Conservation (phyloP, 2,329 filamentous ascomycete genomes). For the Aaosphaeria arxii region DNA sequence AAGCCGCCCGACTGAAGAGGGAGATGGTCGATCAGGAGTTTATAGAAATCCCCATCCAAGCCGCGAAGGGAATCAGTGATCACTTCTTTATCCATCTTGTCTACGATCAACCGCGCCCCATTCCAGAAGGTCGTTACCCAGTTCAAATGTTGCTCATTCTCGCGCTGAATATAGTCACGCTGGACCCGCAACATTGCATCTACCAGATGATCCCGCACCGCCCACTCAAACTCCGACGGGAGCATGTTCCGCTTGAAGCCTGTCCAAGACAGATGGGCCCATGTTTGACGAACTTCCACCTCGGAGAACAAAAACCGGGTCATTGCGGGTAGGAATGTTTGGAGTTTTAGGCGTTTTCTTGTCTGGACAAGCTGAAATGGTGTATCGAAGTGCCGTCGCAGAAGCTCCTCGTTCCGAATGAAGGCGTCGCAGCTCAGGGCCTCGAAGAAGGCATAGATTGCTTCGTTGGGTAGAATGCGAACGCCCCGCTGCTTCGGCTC, state of each 20-base stretch:
- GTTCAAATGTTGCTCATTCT: slow-evolving; percentile 45
- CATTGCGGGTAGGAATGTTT: slow-evolving; percentile 75
- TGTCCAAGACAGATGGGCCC: slow-evolving; percentile 69
- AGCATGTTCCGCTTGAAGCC: slow-evolving; percentile 63
- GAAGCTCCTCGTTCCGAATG: slow-evolving; percentile 55
- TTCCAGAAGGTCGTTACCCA: slow-evolving; percentile 75
- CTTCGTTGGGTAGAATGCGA: slow-evolving; percentile 52
- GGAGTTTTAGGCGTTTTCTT: slow-evolving; percentile 74
- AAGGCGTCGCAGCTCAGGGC: slow-evolving; percentile 81
- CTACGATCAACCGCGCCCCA: slow-evolving; percentile 71
- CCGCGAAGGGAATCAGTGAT: slow-evolving; percentile 76
- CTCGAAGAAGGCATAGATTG: slow-evolving; percentile 82
- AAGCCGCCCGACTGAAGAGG: slow-evolving; percentile 53
- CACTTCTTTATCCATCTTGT: slow-evolving; percentile 67
- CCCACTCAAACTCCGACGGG: slow-evolving; percentile 79
- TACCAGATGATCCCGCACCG: slow-evolving; percentile 70
- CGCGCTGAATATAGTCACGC: slow-evolving; percentile 54
- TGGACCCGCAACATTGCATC: slow-evolving; percentile 63
- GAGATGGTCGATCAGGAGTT: slow-evolving; percentile 63
- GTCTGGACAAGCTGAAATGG: slow-evolving; percentile 80
- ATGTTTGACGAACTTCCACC: slow-evolving; percentile 61
- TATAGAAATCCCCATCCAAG: slow-evolving; percentile 69
- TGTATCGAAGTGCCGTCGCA: slow-evolving; percentile 67
- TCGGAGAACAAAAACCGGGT: slow-evolving; percentile 79
- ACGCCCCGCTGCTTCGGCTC: slow-evolving; percentile 52